Base-by-base conservation (phyloP, 441 rosid genomes). In the Eutrema salsugineum region DNA sequence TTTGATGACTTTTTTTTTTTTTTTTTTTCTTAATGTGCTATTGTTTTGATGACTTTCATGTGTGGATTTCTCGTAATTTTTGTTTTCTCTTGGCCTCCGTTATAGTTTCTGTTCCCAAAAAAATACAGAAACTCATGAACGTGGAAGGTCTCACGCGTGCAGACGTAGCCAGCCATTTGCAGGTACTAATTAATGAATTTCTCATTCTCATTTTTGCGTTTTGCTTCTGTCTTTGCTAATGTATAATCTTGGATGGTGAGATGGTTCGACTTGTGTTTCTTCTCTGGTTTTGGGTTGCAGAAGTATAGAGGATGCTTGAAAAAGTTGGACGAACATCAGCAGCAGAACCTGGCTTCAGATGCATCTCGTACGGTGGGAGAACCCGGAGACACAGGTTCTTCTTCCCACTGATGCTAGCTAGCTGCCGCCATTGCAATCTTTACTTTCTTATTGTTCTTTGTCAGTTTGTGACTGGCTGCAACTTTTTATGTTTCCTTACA, bases 141-240 rank as follows among this genome's bases (percentile, higher is more conserved):
- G 88, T 92, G 39, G 97, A 90, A 63, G 87, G 91, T 62, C 88
- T 92, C 57, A 87, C 98, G 16, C 91, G 99, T 77, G 97, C 89
- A 86, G 92, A 96, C 77, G 99, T 96, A 58, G 98, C 99, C 50
- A 93, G 98, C 76, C 97, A 89, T 82, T 86, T 94, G 62, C 98
- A 92, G 95, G 98, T 81, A 80, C 42, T 27, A 63, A 71, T 27
- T 22, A 22, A 22, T 22, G 2, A 22, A 22, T 35, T 35, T 35
- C 39, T 12, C 39, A 35, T 35, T 10, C n/a, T 39, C 43, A n/a
- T n/a, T 39, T 12, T 11, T 5, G 43, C n/a, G 4, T 39, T 12
- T 39, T 39, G 1, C 42, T 11, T 38, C n/a, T 38, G n/a, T n/a
- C 5, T 4, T 42, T 42, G 47, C 47, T 36, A 36, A 43, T 43